phyloP scores from a whole-genome alignment of 129 eudicot genomes.

The Flaveria sonorensis region DNA sequence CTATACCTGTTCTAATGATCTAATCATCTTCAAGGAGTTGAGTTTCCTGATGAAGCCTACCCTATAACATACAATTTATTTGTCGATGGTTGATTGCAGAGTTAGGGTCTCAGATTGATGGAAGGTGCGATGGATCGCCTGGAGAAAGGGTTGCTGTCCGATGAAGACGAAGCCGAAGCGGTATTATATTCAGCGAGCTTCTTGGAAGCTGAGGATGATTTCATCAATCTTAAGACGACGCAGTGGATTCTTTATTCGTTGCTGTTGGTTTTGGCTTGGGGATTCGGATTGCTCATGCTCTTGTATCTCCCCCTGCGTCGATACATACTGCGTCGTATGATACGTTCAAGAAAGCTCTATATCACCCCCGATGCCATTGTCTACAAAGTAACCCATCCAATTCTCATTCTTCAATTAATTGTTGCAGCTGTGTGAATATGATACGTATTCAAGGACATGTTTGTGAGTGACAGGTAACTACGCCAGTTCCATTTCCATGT shows the following conservation, averaged over 20 bases:
- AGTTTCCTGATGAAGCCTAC: too few species aligned
- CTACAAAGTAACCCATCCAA: constrained; percentile 49
- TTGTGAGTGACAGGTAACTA: constrained; percentile 42
- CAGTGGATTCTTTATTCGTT: constrained; percentile 65
- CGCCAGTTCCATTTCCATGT: constrained; percentile 75
- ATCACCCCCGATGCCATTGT: constrained; percentile 68
- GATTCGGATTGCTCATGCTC: constrained; percentile 67
- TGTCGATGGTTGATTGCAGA: constrained; percentile 2
- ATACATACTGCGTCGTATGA: constrained; percentile 48
- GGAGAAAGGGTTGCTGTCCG: constrained; percentile 50
- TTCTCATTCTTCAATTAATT: too few species aligned
- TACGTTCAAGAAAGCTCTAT: constrained; percentile 65
- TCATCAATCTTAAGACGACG: constrained; percentile 60
- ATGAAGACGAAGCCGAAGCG: constrained; percentile 28
- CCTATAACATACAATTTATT: too few species aligned
- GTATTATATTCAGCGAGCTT: constrained; percentile 64
- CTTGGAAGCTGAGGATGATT: constrained; percentile 55
- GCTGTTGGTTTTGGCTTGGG: constrained; percentile 74
- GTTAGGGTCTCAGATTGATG: constrained; percentile 28
- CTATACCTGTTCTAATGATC: too few species aligned
- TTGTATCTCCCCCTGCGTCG: constrained; percentile 63
- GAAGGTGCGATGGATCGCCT: constrained; percentile 46
- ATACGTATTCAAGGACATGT: too few species aligned
- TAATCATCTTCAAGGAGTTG: not conserved
- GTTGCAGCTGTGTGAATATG: too few species aligned